Conservation (phyloP, 2,329 filamentous ascomycete genomes). For the Tricladium varicosporioides region DNA sequence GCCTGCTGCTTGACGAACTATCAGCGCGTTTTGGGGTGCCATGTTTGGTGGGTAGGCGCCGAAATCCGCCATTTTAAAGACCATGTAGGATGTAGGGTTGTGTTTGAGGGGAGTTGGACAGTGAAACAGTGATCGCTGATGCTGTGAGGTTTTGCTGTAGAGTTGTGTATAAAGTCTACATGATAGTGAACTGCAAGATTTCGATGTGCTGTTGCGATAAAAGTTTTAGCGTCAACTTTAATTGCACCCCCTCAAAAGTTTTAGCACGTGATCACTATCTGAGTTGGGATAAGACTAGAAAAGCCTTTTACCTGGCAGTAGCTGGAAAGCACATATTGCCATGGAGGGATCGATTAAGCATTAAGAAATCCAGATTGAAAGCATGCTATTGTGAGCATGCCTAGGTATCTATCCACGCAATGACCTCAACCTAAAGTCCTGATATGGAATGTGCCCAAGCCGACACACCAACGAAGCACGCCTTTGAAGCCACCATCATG, state of each 20-base stretch:
- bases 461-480: conserved; percentile 21
- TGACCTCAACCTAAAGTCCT: conserved; percentile 17
- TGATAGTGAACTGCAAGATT: not conserved
- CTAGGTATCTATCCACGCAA: conserved; percentile 27
- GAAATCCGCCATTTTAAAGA: conserved; percentile 55
- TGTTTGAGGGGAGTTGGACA: not conserved
- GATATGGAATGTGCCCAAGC: conserved; percentile 18
- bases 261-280: not conserved
- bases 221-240: conserved; percentile 6
- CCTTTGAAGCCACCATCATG: conserved; percentile 23
- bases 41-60: conserved; percentile 65
- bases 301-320: too few relatives aligned
- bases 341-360: not conserved
- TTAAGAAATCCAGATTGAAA: conserved; percentile 17
- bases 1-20: conserved; percentile 53
- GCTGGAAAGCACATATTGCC: too few relatives aligned
- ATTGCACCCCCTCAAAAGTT: not conserved
- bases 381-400: conserved; percentile 24
- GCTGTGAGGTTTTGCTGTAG: not conserved
- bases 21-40: conserved; percentile 61
- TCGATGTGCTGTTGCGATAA: not conserved
- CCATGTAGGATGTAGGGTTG: not conserved
- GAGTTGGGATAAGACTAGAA: too few relatives aligned
- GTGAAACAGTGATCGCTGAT: not conserved
- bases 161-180: too few relatives aligned